Percentiles rank a stretch among this genome's conserved stretches.
These are phyloP conservation scores for Moniliophthora roreri DNA, from an alignment of 1,284 basidiomycete species.

Conservation along the genomic window DNA sequence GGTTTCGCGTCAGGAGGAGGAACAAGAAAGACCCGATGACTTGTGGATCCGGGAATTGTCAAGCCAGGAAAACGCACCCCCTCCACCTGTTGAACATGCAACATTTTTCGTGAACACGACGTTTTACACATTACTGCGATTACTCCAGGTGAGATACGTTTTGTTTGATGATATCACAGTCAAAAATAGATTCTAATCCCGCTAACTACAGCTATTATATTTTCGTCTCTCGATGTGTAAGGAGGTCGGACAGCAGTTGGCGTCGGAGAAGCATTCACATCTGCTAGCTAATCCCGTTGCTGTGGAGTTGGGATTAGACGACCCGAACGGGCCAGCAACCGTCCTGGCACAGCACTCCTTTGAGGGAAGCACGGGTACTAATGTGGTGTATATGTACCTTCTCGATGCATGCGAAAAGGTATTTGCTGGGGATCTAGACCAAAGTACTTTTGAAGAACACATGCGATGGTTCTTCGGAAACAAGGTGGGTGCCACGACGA, in stretches of 20 bases:
- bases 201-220: conserved; percentile 78
- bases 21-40: conserved; percentile 36
- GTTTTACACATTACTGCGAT: conserved; percentile 86
- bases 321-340: conserved; percentile 70
- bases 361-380: conserved; percentile 46
- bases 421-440: conserved; percentile 92
- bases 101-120: conserved; percentile 92
- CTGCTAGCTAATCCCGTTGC: conserved; percentile 72
- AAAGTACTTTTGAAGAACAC: conserved; percentile 89
- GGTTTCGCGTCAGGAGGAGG: conserved; percentile 22
- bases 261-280: conserved; percentile 57
- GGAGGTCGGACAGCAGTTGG: conserved; percentile 67
- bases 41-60: conserved; percentile 61
- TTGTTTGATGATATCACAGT: not conserved
- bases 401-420: conserved; percentile 92
- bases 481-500: conserved; percentile 58
- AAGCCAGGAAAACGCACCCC: conserved; percentile 26
- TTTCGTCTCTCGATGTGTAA: conserved; percentile 88
- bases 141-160: conserved; percentile 72
- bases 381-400: conserved; percentile 85
- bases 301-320: conserved; percentile 71
- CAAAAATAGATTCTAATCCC: conserved; percentile 11
- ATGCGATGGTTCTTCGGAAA: conserved; percentile 97
- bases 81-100: not conserved
- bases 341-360: conserved; percentile 65